A percentile compares a stretch with the other conserved stretches of the same genome.
phyloP scores from a whole-genome alignment of 768 basidiomycete species.

The Tulasnella calospora region DNA sequence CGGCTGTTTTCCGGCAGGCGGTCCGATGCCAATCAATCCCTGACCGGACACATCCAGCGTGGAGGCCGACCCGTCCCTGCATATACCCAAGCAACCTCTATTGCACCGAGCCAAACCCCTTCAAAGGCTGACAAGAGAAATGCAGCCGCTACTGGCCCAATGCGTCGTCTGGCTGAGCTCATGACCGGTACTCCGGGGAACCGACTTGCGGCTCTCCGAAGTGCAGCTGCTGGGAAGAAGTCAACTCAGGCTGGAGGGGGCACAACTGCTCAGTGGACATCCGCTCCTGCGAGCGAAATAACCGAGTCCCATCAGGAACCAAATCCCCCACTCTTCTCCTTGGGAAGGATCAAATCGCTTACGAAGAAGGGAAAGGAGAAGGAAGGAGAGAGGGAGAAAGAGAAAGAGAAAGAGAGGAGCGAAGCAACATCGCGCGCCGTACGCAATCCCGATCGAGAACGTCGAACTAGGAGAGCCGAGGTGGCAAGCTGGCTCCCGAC shows the following conservation, averaged over 20 bases:
- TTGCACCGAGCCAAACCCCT: background rate
- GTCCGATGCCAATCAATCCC: background rate
- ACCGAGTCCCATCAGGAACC: background rate
- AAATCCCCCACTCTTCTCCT: background rate
- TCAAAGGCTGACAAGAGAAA: background rate
- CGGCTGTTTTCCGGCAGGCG: background rate
- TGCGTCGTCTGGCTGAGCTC: background rate
- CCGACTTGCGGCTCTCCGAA: background rate
- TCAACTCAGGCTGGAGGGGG: background rate
- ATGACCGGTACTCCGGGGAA: background rate
- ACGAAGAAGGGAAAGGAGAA: background rate
- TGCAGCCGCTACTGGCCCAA: background rate
- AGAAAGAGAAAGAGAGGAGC: background rate
- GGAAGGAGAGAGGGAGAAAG: background rate
- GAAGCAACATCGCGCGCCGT: background rate
- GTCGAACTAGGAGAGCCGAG: background rate
- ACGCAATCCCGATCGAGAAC: background rate
- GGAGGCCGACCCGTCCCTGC: background rate
- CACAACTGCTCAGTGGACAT: conserved; percentile 7
- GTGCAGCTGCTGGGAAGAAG: background rate
- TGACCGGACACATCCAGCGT: background rate
- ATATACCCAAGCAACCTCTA: background rate
- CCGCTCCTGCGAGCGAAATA: background rate
- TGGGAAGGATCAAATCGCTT: background rate
- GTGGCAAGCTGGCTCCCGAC: conserved; percentile 18